Conservation (phyloP, 1,284 basidiomycete species). For the Butyriboletus appendiculatus region DNA sequence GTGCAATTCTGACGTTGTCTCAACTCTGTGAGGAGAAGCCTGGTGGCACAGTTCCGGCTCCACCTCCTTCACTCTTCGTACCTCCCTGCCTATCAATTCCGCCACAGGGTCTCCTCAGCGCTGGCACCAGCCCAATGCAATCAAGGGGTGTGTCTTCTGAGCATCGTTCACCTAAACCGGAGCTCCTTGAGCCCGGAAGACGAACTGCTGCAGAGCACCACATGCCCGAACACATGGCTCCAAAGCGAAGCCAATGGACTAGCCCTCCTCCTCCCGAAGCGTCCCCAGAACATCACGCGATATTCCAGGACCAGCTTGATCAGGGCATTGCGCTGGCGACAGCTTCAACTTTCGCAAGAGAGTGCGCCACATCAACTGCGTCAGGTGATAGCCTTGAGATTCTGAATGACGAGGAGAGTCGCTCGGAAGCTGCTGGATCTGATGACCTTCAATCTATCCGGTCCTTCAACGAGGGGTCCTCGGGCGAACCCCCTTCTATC, state of each 20-base stretch:
- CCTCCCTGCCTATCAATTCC: conserved; percentile 59
- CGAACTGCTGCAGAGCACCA: conserved; percentile 35
- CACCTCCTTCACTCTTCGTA: conserved; percentile 50
- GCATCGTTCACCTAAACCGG: conserved; percentile 49
- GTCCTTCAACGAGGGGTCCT: conserved; percentile 53
- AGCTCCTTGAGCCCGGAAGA: conserved; percentile 45
- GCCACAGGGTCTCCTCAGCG: conserved; percentile 67
- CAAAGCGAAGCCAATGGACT: conserved; percentile 75
- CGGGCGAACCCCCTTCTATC: conserved; percentile 13
- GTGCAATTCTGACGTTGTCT: conserved; percentile 78
- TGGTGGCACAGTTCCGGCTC: conserved; percentile 41
- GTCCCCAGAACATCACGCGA: conserved; percentile 58
- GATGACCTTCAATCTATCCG: conserved; percentile 65
- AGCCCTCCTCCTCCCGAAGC: conserved; percentile 81
- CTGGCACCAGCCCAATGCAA: conserved; percentile 60
- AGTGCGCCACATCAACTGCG: conserved; percentile 48
- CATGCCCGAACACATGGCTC: conserved; percentile 74
- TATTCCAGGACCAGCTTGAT: conserved; percentile 67
- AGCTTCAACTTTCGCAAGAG: conserved; percentile 55
- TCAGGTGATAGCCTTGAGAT: conserved; percentile 60
- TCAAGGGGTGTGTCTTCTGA: conserved; percentile 48
- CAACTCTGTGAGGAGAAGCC: conserved; percentile 83
- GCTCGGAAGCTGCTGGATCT: conserved; percentile 58
- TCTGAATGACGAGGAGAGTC: conserved; percentile 62
- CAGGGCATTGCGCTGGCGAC: conserved; percentile 67